phyloP scores from a whole-genome alignment of 169 alveolate species.

The Amoebophrya sp. region DNA sequence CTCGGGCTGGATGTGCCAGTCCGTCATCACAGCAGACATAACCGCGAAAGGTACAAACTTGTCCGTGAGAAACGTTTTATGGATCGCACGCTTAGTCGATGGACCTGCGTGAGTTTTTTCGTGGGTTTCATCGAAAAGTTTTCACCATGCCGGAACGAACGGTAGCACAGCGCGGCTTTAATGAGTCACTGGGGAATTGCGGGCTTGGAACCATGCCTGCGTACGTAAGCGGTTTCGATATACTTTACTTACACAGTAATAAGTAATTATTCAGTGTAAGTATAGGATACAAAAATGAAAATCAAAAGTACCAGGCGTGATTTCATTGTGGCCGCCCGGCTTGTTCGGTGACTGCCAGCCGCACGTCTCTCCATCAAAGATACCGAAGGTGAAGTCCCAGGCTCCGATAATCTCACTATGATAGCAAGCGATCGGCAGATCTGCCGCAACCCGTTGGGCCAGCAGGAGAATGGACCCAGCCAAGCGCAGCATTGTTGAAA shows the following conservation, averaged over 20 bases:
- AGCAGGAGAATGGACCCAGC: too few species aligned
- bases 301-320: neutral
- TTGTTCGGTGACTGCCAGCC: neutral
- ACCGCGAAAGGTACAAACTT: neutral
- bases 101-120: neutral
- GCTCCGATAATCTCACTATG: neutral
- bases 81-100: neutral
- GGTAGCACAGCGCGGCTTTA: too few species aligned
- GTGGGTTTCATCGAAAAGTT: too few species aligned
- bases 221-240: too few species aligned
- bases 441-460: neutral
- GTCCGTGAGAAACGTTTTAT: neutral
- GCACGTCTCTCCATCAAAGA: neutral
- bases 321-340: neutral
- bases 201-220: too few species aligned
- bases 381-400: neutral
- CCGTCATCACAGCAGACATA: neutral
- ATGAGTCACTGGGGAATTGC: too few species aligned
- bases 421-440: neutral
- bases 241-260: neutral
- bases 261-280: neutral
- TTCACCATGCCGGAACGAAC: too few species aligned
- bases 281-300: too few species aligned
- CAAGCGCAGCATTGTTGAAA: too few species aligned
- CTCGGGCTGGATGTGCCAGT: neutral